Evolutionary conservation across 1,284 basidiomycete species (phyloP).

Genomic region (Stereum hirsutum): DNA sequence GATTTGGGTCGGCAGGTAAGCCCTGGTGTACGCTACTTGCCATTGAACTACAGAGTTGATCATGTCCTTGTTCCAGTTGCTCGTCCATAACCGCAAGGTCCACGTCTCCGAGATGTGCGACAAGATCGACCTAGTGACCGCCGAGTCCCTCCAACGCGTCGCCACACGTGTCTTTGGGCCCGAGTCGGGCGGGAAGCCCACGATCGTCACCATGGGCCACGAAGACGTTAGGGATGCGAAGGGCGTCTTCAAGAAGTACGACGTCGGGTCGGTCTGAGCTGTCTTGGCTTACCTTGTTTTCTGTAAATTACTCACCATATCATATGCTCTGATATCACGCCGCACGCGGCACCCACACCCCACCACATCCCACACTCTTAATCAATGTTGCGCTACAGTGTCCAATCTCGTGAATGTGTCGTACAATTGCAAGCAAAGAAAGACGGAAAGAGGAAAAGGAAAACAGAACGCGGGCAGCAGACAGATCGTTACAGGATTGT

Average conservation of each 20-base stretch:
- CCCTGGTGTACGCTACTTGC: neutral
- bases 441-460: too few relatives aligned
- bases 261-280: slow-evolving; percentile 31
- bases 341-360: neutral
- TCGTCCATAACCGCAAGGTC: slow-evolving; percentile 87
- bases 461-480: too few relatives aligned
- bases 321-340: neutral
- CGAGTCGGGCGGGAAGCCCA: slow-evolving; percentile 51
- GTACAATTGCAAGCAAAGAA: too few relatives aligned
- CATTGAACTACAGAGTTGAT: neutral
- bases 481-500: neutral
- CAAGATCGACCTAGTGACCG: slow-evolving; percentile 77
- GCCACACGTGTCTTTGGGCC: slow-evolving; percentile 67
- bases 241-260: slow-evolving; percentile 57
- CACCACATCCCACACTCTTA: neutral
- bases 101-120: slow-evolving; percentile 88
- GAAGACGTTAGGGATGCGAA: slow-evolving; percentile 59
- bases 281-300: neutral
- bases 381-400: too few relatives aligned
- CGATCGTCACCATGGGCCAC: slow-evolving; percentile 66
- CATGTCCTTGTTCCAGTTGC: slow-evolving; percentile 43
- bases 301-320: neutral
- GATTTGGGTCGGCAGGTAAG: slow-evolving; percentile 78
- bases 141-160: slow-evolving; percentile 64
- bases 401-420: too few relatives aligned